These are phyloP conservation scores for Pseudevernia furfuracea DNA, from an alignment of 495 filamentous ascomycete species.

Conservation along the genomic window DNA sequence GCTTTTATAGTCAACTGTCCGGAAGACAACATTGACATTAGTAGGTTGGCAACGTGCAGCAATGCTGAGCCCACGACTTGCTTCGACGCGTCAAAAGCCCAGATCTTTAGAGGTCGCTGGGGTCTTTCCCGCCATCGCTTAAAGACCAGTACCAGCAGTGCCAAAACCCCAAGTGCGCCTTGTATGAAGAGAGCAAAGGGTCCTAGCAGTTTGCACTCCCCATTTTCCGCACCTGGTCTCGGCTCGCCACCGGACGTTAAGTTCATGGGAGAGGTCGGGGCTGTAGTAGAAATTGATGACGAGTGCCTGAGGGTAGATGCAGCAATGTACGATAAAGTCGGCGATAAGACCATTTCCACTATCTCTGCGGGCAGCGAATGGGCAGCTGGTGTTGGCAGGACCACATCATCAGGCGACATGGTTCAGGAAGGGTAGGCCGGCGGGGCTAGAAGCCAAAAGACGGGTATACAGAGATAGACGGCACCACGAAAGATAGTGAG, in stretches of 20 bases:
- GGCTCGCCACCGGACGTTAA: conserved; percentile 26
- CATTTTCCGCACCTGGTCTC: conserved; percentile 33
- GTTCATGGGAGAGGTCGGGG: conserved; percentile 17
- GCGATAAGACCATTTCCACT: conserved; percentile 12
- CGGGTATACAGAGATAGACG: not conserved
- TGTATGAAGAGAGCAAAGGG: conserved; percentile 86
- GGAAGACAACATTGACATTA: conserved; percentile 91
- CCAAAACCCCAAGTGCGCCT: conserved; percentile 74
- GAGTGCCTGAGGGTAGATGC: conserved; percentile 12
- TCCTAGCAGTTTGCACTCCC: conserved; percentile 76
- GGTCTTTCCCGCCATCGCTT: conserved; percentile 90
- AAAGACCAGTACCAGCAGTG: conserved; percentile 77
- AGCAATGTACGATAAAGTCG: conserved; percentile 13
- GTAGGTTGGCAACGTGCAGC: conserved; percentile 81
- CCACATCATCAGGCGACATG: conserved; percentile 14
- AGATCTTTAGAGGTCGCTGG: conserved; percentile 85
- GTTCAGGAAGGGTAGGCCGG: not conserved
- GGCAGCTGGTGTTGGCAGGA: conserved; percentile 10
- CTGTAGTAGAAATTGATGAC: conserved; percentile 19
- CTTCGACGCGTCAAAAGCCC: conserved; percentile 95
- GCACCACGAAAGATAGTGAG: not conserved
- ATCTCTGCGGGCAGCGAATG: conserved; percentile 13
- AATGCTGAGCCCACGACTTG: conserved; percentile 92
- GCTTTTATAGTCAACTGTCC: conserved; percentile 57
- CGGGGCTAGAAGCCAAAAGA: not conserved